Evolutionary conservation across 2,329 filamentous ascomycete species (phyloP).

Genomic region (Neocatenulostroma microsporum): DNA sequence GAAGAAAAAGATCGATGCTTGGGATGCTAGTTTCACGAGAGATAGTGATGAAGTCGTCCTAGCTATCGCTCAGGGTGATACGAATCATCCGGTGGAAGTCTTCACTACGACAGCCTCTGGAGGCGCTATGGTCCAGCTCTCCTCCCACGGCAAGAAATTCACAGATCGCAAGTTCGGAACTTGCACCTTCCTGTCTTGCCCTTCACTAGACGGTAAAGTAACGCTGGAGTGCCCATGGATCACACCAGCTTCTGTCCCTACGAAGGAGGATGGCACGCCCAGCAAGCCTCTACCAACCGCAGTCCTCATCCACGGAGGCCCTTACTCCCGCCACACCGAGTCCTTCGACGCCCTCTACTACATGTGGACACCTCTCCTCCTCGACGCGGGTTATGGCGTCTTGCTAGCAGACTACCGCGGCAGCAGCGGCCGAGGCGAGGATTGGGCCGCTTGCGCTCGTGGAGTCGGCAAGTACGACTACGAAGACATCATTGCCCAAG

Average conservation of each 20-base stretch:
- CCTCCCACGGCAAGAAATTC: constrained; percentile 4
- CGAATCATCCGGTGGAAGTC: constrained; percentile 26
- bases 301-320: constrained; percentile 33
- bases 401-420: constrained; percentile 36
- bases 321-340: constrained; percentile 24
- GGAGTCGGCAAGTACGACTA: constrained; percentile 32
- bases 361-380: constrained; percentile 27
- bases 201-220: constrained; percentile 24
- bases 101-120: constrained; percentile 21
- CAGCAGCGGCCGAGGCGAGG: constrained; percentile 26
- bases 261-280: constrained; percentile 4
- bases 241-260: constrained; percentile 12
- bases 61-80: constrained; percentile 22
- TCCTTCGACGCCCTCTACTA: constrained; percentile 25
- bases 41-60: constrained; percentile 20
- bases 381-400: constrained; percentile 33
- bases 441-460: constrained; percentile 26
- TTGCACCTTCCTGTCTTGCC: constrained; percentile 19
- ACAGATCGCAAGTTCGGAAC: constrained; percentile 15
- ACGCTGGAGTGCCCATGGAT: constrained; percentile 26
- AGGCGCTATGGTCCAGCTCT: constrained; percentile 6
- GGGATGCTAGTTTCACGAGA: constrained; percentile 12
- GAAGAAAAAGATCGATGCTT: constrained; percentile 12
- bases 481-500: constrained; percentile 31
- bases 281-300: constrained; percentile 25